Evolutionary conservation across 2,329 filamentous ascomycete genomes (phyloP), one percentile per base, ranked within the genome.

Genomic region (Clarireedia hainanense): DNA sequence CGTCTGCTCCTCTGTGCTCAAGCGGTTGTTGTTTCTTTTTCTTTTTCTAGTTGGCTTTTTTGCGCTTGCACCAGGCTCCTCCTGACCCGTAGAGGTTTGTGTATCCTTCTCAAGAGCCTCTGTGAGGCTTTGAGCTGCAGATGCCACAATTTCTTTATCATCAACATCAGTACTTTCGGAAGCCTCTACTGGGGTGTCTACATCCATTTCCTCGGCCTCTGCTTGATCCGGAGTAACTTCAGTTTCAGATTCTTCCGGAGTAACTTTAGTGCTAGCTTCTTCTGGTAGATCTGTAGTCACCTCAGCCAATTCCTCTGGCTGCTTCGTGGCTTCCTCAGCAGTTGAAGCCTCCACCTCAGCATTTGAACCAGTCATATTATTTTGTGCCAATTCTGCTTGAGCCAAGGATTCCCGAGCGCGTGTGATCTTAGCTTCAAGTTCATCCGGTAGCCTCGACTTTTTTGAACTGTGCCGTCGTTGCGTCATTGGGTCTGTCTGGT

Each of bases 11-110:
- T 52, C 52, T 9, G 37, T 43, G 6, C 50, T 46, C 36, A 64
- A 55, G 14, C 56, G 50, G 47, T 66, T 66, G 15, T 63, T 58
- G 23, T 65, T 65, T 46, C 60, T 60, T 5, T 60, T 60, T 47
- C 60, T 61, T 48, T 59, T 65, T 23, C 62, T 56, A 39, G 56
- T 59, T 20, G 49, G 23, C 42, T 58, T 63, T 49, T 52, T 61
- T 5, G 53, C 37, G 47, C 47, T 50, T 46, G 47, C 40, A 30
- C 17, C 37, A n/a, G 6, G 20, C 17, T 56, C 47, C 12, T 15
- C 20, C 12, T 40, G 40, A 42, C 48, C 52, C 27, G 54, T 57
- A n/a, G 55, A 42, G n/a, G 51, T 45, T 45, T 45, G n/a, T 20
- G 20, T 6, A n/a, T 20, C 42, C 20, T 45, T 20, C 20, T 45